Evolutionary conservation across 805 yeast species (phyloP), one percentile per base, ranked within the genome.

Genomic region (Clavispora santaluciae): DNA sequence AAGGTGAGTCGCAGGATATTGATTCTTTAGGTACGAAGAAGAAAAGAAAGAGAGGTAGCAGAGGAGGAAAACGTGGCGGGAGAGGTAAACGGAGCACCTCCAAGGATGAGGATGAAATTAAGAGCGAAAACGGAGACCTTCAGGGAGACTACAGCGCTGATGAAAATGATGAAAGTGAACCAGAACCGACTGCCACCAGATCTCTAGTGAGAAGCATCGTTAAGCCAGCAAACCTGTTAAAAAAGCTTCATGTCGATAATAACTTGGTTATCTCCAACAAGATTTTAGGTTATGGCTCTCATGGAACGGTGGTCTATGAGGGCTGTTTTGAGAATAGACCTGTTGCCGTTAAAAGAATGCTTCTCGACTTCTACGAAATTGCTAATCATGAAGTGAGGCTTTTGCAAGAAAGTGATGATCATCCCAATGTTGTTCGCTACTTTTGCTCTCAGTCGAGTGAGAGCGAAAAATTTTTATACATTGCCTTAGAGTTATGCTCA

Each of bases 331-430:
- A 91, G 56, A 83, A 80, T 50, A 73, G 99, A 42, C 96, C 95
- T 1, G 99, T 93, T 5, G 99, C 99, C 0, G 95, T 93, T 6
- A 93, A 93, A 60, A 68, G 98, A 53, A 86, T 93, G 95, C 68
- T 93, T 39, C 72, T 90, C 26, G 96, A 90, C 57, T 93, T 90
- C 56, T 91, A 86, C 61, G 97, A 93, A 55, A 79, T 91, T 42
- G 98, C 98, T 2, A 82, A 88, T 7, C 95, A 87, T 51, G 99
- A 91, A 56, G 95, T 93, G 10, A 75, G 82, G 20, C 62, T 91
- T 11, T 64, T 91, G 24, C 95, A 91, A 44, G 97, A 91, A 58
- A 86, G 95, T 64, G 99, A 93, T 54, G 96, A 89, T 59, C 98
- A 91, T 62, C 93, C 96, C 2, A 93, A 93, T 57, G 98, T 93